phyloP scores from a whole-genome alignment of 2,329 filamentous ascomycete species.

The Ophiosphaerella herpotricha region DNA sequence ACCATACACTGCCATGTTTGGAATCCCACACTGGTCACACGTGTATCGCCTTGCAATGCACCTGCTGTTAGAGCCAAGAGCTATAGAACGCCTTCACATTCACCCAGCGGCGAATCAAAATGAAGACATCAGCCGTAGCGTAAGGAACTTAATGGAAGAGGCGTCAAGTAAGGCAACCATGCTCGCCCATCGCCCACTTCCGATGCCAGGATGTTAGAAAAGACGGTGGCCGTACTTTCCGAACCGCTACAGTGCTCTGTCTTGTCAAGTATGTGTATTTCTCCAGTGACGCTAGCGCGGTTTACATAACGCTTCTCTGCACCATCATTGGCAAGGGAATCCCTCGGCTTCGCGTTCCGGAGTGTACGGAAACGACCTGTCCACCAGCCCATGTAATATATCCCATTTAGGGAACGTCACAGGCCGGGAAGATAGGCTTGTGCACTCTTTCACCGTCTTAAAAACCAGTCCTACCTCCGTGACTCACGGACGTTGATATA shows the following conservation, averaged over 20 bases:
- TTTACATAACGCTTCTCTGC: slow-evolving; percentile 9
- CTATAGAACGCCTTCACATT: slow-evolving; percentile 12
- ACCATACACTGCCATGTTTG: no score
- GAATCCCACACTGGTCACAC: not conserved
- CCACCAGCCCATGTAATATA: slow-evolving; percentile 10
- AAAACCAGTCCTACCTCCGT: slow-evolving; percentile 20
- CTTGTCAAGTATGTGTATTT: slow-evolving; percentile 4
- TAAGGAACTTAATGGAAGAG: slow-evolving; percentile 20
- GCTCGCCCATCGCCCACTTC: slow-evolving; percentile 9
- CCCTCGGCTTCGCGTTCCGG: slow-evolving; percentile 6
- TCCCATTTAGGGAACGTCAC: slow-evolving; percentile 8
- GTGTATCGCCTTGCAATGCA: slow-evolving; percentile 2
- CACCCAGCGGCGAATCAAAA: slow-evolving; percentile 25
- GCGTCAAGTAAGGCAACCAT: slow-evolving; percentile 38
- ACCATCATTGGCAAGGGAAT: slow-evolving; percentile 23
- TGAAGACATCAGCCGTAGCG: slow-evolving; percentile 7
- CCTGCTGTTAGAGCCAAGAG: slow-evolving; percentile 19
- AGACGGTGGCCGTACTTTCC: slow-evolving; percentile 26
- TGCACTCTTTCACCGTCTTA: slow-evolving; percentile 28
- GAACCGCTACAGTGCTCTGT: slow-evolving; percentile 13
- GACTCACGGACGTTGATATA: slow-evolving; percentile 34
- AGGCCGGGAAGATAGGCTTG: slow-evolving; percentile 15
- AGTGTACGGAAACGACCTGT: slow-evolving; percentile 5
- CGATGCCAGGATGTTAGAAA: slow-evolving; percentile 24
- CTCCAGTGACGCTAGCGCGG: slow-evolving; percentile 8